A percentile compares a stretch with the other conserved stretches of the same genome.
These are phyloP conservation scores for Penicillium sp. DNA, from an alignment of 2,329 filamentous ascomycete genomes.

Conservation along the genomic window DNA sequence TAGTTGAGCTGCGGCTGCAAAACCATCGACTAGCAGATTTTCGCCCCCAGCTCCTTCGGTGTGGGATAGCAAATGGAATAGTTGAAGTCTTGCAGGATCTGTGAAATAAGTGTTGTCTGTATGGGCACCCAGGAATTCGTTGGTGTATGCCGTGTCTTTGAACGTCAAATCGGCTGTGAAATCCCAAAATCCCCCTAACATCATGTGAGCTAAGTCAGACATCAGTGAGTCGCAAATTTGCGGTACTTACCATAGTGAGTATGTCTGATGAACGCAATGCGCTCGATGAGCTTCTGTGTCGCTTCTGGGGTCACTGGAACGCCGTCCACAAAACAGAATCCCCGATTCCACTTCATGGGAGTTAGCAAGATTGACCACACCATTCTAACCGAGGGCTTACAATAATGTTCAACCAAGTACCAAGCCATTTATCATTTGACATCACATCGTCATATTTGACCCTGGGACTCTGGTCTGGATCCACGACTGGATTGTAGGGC, in stretches of 20 bases:
- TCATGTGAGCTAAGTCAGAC: constrained; percentile 1
- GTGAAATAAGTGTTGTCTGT: constrained; percentile 97
- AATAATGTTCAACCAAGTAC: constrained; percentile 63
- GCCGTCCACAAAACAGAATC: constrained; percentile 73
- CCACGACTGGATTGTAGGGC: constrained; percentile 15
- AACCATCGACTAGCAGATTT: constrained; percentile 83
- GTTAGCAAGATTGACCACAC: constrained; percentile 7
- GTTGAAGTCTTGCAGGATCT: constrained; percentile 85
- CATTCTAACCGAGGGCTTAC: constrained; percentile 25
- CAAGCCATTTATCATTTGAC: constrained; percentile 56
- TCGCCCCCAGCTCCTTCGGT: constrained; percentile 64
- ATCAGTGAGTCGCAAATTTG: neutral
- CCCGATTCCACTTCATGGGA: constrained; percentile 58
- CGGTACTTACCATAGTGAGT: constrained; percentile 76
- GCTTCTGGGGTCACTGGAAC: constrained; percentile 68
- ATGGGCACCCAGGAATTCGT: constrained; percentile 75
- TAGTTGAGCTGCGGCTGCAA: constrained; percentile 66
- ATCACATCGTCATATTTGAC: constrained; percentile 63
- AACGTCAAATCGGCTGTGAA: constrained; percentile 85
- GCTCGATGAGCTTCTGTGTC: constrained; percentile 72
- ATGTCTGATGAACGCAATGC: constrained; percentile 80
- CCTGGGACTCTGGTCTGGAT: constrained; percentile 50
- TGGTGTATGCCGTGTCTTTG: constrained; percentile 91
- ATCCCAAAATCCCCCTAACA: constrained; percentile 68
- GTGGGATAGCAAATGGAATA: constrained; percentile 88